Conservation (phyloP, 176 grass and related monocot genomes). For the Neostapfia colusana region DNA sequence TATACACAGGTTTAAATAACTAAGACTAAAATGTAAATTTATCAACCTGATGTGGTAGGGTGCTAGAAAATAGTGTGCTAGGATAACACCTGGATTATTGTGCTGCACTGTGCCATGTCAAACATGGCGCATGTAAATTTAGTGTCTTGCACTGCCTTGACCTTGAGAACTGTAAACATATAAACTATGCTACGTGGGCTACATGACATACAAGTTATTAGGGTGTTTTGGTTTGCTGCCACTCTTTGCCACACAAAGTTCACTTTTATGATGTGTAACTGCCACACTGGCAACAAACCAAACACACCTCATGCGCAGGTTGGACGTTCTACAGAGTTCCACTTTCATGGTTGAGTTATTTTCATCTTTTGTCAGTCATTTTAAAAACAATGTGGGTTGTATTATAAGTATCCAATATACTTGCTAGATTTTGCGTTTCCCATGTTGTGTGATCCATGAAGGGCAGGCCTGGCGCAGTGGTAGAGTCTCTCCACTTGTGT, state of each 20-base stretch:
- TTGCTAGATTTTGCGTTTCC: not conserved
- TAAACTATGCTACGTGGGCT: constrained; percentile 13
- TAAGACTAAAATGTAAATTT: not conserved
- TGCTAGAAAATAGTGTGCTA: not conserved
- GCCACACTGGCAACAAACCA: not conserved
- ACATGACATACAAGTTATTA: not conserved
- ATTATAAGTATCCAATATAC: not conserved
- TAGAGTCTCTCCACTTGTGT: too few relatives aligned
- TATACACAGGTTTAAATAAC: not conserved
- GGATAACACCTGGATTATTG: not conserved
- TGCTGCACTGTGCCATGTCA: constrained; percentile 2
- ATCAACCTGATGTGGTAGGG: not conserved
- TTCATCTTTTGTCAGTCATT: not conserved
- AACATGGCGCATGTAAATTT: not conserved
- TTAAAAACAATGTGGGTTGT: not conserved
- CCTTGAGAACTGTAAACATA: not conserved
- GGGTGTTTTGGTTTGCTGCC: not conserved
- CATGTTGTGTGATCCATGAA: constrained; percentile 18
- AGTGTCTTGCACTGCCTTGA: not conserved
- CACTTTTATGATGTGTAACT: not conserved
- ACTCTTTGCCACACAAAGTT: not conserved
- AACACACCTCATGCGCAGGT: not conserved
- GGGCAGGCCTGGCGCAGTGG: too few relatives aligned
- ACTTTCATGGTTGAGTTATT: too few relatives aligned
- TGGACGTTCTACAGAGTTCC: not conserved